Conservation (phyloP, 352 stramenopile species). For the Lagenidium giganteum region DNA sequence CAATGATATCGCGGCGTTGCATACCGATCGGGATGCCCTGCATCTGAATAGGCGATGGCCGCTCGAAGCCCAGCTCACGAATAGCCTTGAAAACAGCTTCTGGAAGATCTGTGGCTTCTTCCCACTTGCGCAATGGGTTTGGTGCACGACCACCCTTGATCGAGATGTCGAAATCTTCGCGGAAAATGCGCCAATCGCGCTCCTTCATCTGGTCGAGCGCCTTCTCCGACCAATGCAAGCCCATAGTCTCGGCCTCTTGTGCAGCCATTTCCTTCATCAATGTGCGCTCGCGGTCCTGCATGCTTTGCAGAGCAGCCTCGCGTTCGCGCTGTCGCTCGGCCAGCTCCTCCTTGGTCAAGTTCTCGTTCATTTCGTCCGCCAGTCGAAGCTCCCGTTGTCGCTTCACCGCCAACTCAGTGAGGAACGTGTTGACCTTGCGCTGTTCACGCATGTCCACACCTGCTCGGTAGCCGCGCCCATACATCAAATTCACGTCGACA, state of each 20-base stretch:
- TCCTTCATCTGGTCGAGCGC: constrained; percentile 91
- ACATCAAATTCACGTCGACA: constrained; percentile 89
- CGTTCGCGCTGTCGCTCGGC: constrained; percentile 60
- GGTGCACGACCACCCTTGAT: constrained; percentile 87
- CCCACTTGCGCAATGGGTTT: constrained; percentile 93
- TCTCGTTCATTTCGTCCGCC: constrained; percentile 54
- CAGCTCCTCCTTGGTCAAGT: constrained; percentile 57
- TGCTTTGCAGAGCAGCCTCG: constrained; percentile 55
- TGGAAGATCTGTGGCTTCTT: constrained; percentile 61
- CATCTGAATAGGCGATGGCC: constrained; percentile 98
- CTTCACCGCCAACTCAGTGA: constrained; percentile 85
- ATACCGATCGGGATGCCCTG: constrained; percentile 97
- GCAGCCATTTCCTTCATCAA: constrained; percentile 60
- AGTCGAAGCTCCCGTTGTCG: constrained; percentile 75
- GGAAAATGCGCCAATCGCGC: constrained; percentile 99
- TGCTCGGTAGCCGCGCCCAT: constrained; percentile 89
- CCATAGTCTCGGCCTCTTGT: constrained; percentile 66
- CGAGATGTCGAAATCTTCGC: constrained; percentile 99
- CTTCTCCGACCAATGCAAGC: constrained; percentile 94
- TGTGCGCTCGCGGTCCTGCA: constrained; percentile 64
- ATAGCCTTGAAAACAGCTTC: constrained; percentile 87
- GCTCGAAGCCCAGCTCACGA: constrained; percentile 90
- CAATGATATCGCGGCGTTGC: constrained; percentile 96
- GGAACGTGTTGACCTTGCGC: constrained; percentile 87
- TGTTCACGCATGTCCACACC: constrained; percentile 93